These are phyloP conservation scores for Tetratostichococcus sp. DNA, from an alignment of 139 green algal species.

Conservation along the genomic window DNA sequence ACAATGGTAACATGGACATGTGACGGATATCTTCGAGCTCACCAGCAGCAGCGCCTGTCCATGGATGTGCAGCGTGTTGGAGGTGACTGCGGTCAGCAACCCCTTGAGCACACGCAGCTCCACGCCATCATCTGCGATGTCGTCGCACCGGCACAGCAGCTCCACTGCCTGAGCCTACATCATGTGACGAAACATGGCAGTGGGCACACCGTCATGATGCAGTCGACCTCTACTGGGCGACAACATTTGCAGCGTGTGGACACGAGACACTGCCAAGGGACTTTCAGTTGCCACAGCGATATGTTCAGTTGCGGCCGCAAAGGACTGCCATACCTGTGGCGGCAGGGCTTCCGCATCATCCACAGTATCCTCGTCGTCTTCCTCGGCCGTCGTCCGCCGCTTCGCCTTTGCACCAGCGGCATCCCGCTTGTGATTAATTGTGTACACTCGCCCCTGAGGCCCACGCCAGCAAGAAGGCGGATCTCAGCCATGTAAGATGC, in stretches of 20 bases:
- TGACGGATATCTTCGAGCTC: neutral
- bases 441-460: conserved; percentile 38
- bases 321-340: conserved; percentile 13
- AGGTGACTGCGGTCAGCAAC: conserved; percentile 85
- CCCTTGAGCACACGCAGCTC: conserved; percentile 89
- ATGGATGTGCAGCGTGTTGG: conserved; percentile 75
- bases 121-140: conserved; percentile 86
- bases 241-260: too few species aligned
- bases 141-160: conserved; percentile 82
- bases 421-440: conserved; percentile 29
- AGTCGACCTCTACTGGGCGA: too few species aligned
- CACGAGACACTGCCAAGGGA: too few species aligned
- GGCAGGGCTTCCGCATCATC: conserved; percentile 15
- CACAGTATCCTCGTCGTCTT: conserved; percentile 11
- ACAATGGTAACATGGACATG: neutral
- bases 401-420: conserved; percentile 20
- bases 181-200: too few species aligned
- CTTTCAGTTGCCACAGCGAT: neutral
- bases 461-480: too few species aligned
- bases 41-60: conserved; percentile 59
- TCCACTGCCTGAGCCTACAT: conserved; percentile 70
- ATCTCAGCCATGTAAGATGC: neutral
- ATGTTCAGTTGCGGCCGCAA: too few species aligned
- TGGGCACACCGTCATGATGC: too few species aligned
- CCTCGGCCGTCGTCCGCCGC: conserved; percentile 23